Evolutionary conservation across 192 early-diverging fungal genomes (phyloP), one percentile per base, ranked within the genome.

Genomic region (Mortierella antarctica): DNA sequence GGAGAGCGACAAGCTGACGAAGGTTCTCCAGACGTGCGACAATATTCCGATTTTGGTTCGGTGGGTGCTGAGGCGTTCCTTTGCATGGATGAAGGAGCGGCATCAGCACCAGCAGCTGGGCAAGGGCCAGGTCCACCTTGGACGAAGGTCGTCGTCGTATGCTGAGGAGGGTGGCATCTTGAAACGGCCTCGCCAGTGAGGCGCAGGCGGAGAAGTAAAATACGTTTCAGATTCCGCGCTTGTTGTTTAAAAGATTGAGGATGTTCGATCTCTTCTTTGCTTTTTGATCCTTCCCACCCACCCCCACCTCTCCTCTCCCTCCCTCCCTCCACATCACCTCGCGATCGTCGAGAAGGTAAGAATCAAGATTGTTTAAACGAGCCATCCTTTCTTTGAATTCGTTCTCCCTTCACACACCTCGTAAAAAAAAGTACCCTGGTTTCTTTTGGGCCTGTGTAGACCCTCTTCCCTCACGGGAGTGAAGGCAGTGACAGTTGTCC

Each of bases 11-110:
- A 79, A 68, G 31, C 44, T 83, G 55, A 83, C 75, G 4, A 57
- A 67, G 47, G 82, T 79, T 4, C 57, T 83, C n/a, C 64, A 62
- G 40, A 20, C 53, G 10, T 64, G 69, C 21, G 82, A 83, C 31
- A 83, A 51, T 57, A 73, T 83, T 13, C 82, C 82, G 0, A 69
- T 83, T 45, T 65, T 83, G 65, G 52, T 83, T 15, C 69, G 75
- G 13, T 83, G 82, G 82, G 39, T 83, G 11, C 52, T 75, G 14
- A 83, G 69, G 45, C 57, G 70, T 15, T 73, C 75, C 12, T 40
- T 72, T 15, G 63, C 42, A 17, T 80, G 77, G 77, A 63, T 68
- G 70, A 67, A 80, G 50, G 77, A 67, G 12, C 61, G 68, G 7
- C 57, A 67, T 47, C 57, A 63, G 4, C 18, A 59, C 47, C 76